phyloP scores from a whole-genome alignment of 1,284 basidiomycete genomes.

The Xanthoconium separans region DNA sequence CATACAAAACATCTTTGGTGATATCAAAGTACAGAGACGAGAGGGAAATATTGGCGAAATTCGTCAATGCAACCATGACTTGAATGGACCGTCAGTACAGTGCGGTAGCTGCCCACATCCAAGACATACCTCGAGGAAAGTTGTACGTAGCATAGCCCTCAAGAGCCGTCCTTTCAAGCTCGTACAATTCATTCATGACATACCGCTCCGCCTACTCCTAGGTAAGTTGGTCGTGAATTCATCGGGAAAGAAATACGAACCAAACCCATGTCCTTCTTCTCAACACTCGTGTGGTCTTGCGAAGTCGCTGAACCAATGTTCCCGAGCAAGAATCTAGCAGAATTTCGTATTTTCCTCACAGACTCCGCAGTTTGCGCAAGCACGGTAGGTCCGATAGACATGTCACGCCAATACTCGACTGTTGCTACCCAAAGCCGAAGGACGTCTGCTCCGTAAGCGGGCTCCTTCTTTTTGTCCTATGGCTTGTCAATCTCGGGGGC shows the following conservation, averaged over 20 bases:
- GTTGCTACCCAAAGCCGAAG: conserved; percentile 92
- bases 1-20: conserved; percentile 90
- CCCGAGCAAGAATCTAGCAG: conserved; percentile 87
- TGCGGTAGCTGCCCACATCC: not conserved
- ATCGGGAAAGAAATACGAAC: conserved; percentile 42
- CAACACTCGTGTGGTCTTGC: conserved; percentile 34
- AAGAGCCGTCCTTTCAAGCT: conserved; percentile 65
- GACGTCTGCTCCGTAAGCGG: conserved; percentile 85
- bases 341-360: conserved; percentile 86
- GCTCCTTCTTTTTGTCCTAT: conserved; percentile 67
- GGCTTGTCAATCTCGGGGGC: conserved; percentile 6
- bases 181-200: conserved; percentile 81
- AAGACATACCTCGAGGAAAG: conserved; percentile 76
- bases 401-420: conserved; percentile 89
- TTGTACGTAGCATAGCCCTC: conserved; percentile 76
- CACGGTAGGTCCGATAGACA: conserved; percentile 79
- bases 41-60: conserved; percentile 69
- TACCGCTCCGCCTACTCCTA: conserved; percentile 72
- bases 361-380: conserved; percentile 79
- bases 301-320: conserved; percentile 57
- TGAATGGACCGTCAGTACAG: conserved; percentile 8
- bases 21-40: conserved; percentile 92
- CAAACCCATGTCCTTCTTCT: conserved; percentile 54
- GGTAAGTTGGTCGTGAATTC: conserved; percentile 3
- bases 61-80: conserved; percentile 62